phyloP scores from a whole-genome alignment of 163 green algal genomes.

The Volvox carteri region DNA sequence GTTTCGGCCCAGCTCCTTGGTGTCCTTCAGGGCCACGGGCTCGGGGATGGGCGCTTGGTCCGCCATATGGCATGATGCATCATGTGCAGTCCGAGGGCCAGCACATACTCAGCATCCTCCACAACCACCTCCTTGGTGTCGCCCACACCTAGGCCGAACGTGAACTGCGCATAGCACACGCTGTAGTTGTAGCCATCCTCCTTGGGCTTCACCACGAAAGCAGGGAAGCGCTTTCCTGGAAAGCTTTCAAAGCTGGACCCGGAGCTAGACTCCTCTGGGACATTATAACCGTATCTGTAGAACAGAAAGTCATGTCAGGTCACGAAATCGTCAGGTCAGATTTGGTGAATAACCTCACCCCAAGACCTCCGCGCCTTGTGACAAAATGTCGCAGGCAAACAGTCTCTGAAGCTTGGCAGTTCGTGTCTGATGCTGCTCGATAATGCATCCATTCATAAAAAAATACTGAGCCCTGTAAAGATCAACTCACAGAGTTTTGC shows the following conservation, averaged over 20 bases:
- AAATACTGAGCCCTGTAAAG: too few species aligned
- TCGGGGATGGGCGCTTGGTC: background rate
- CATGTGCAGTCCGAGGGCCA: constrained; percentile 3
- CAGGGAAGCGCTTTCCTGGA: background rate
- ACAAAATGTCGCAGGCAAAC: too few species aligned
- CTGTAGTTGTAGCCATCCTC: background rate
- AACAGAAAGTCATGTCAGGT: too few species aligned
- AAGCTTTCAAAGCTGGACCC: background rate
- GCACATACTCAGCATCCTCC: constrained; percentile 13
- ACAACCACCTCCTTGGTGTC: background rate
- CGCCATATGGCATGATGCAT: background rate
- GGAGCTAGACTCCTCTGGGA: too few species aligned
- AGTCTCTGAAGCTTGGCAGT: too few species aligned
- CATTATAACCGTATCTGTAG: too few species aligned
- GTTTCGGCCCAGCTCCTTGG: background rate
- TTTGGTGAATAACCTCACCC: too few species aligned
- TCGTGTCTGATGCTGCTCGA: too few species aligned
- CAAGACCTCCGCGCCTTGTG: too few species aligned
- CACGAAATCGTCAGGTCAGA: too few species aligned
- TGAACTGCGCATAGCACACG: constrained; percentile 17
- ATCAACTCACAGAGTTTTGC: too few species aligned
- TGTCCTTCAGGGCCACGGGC: background rate
- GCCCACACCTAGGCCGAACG: background rate
- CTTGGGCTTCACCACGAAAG: background rate
- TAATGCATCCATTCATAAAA: too few species aligned